Evolutionary conservation across 768 basidiomycete genomes (phyloP), one percentile per base, ranked within the genome.

Genomic region (Xerocomellus intermedius): DNA sequence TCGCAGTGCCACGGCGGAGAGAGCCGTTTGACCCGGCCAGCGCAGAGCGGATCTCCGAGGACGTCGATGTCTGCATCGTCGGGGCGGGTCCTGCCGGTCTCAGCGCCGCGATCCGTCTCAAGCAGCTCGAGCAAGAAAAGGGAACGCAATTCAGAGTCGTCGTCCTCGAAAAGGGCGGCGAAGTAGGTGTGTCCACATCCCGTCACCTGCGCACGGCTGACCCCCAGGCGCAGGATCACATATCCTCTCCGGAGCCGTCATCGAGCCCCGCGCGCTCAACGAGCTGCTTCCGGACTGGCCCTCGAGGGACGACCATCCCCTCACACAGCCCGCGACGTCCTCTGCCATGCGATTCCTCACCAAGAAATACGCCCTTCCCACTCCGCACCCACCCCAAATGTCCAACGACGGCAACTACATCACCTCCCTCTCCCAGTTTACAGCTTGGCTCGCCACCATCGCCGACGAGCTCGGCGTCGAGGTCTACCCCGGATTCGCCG

Each of bases 351-450:
- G 90, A 41, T 92, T 84, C 67, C 79, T 99, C 58, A 94, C 95
- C 12, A 56, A 77, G 19, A 83, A 77, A 16, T 66, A 68, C 50
- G 81, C 89, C 12, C 73, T 94, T 57, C 93, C 92, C 13, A 83
- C 98, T 44, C 97, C 94, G 0, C 95, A 98, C 67, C 96, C 97
- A 4, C 95, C 96, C 0, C 95, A 98, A 71, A 99, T 99, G 97
- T 77, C 79, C 64, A 97, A 97, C 78, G 82, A 87, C 28, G 89
- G 95, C 45, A 99, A 98, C 74, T 98, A 92, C 70, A 86, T 98
- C 66, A 75, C 91, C 38, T 96, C 94, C 2, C 83, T 98, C 30
- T 94, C 92, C 1, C 84, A 82, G 33, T 86, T 98, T 58, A 89
- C 93, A 0, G 82, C 90, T 4, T 98, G 96, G 95, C 81, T 99